phyloP scores from a whole-genome alignment of 2,329 filamentous ascomycete genomes.

The Aureobasidium melanogenum region DNA sequence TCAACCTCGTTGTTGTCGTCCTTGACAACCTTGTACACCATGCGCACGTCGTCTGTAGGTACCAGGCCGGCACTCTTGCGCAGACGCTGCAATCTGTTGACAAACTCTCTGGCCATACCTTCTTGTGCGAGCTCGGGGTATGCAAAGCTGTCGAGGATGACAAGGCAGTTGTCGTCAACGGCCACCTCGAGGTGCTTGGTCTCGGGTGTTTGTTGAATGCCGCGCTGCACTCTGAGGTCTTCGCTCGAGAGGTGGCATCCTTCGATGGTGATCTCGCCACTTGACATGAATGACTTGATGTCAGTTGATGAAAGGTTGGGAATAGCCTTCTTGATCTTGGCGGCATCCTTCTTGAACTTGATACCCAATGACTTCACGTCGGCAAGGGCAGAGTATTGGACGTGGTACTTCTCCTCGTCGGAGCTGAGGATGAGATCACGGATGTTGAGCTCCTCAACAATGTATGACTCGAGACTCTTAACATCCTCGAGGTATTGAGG shows the following conservation, averaged over 20 bases:
- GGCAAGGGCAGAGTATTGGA: slow-evolving; percentile 80
- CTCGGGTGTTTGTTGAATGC: slow-evolving; percentile 61
- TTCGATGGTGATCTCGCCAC: slow-evolving; percentile 70
- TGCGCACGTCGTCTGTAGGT: slow-evolving; percentile 87
- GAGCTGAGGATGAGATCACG: slow-evolving; percentile 73
- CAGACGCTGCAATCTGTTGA: slow-evolving; percentile 84
- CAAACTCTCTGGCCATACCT: slow-evolving; percentile 81
- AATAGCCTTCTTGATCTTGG: slow-evolving; percentile 83
- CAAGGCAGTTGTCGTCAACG: slow-evolving; percentile 81
- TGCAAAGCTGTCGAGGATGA: slow-evolving; percentile 73
- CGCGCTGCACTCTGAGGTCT: slow-evolving; percentile 75
- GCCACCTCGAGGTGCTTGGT: slow-evolving; percentile 75
- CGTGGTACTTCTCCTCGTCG: slow-evolving; percentile 84
- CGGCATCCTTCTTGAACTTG: slow-evolving; percentile 93
- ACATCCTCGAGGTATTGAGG: slow-evolving; percentile 78
- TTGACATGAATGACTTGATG: slow-evolving; percentile 67
- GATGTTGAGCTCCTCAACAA: slow-evolving; percentile 86
- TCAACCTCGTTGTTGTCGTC: slow-evolving; percentile 40
- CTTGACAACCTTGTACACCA: slow-evolving; percentile 68
- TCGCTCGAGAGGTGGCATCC: slow-evolving; percentile 75
- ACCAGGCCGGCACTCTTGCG: slow-evolving; percentile 89
- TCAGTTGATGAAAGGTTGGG: slow-evolving; percentile 69
- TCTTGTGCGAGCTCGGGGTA: slow-evolving; percentile 83
- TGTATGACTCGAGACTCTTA: slow-evolving; percentile 75
- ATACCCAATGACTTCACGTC: slow-evolving; percentile 94